Conservation (phyloP, 1,284 basidiomycete genomes). For the Entoloma clypeatum region DNA sequence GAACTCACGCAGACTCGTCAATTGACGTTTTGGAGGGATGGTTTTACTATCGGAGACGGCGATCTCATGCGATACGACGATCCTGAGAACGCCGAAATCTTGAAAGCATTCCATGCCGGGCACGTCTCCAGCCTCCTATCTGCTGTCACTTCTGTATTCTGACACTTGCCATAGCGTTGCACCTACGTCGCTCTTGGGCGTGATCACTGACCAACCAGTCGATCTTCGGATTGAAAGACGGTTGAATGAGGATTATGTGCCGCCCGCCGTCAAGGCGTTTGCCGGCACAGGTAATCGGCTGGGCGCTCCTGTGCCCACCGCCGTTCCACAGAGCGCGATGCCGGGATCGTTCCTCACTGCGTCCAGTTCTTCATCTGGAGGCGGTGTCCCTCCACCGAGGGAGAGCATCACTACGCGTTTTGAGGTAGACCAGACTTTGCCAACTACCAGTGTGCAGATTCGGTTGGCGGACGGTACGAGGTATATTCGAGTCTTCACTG, state of each 20-base stretch:
- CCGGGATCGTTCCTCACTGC: slow-evolving; percentile 53
- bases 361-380: slow-evolving; percentile 19
- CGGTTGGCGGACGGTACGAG: slow-evolving; percentile 89
- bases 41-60: slow-evolving; percentile 92
- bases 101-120: slow-evolving; percentile 82
- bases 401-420: slow-evolving; percentile 56
- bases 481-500: slow-evolving; percentile 37
- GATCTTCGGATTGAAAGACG: slow-evolving; percentile 82
- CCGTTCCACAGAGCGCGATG: slow-evolving; percentile 42
- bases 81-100: slow-evolving; percentile 68
- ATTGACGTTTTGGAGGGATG: slow-evolving; percentile 92
- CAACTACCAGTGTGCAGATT: slow-evolving; percentile 90
- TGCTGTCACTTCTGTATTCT: slow-evolving; percentile 4
- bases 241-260: slow-evolving; percentile 70
- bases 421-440: slow-evolving; percentile 77
- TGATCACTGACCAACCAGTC: slow-evolving; percentile 78
- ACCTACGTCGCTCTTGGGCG: slow-evolving; percentile 76
- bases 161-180: slow-evolving; percentile 52
- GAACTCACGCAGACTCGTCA: slow-evolving; percentile 67
- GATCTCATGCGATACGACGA: slow-evolving; percentile 84
- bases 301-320: slow-evolving; percentile 51
- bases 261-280: slow-evolving; percentile 54
- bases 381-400: slow-evolving; percentile 32
- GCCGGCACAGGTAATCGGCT: slow-evolving; percentile 80
- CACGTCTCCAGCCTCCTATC: slow-evolving; percentile 33